Evolutionary conservation across 257 asterid species (phyloP), one percentile per base, ranked within the genome.

Genomic region (Salvia splendens): DNA sequence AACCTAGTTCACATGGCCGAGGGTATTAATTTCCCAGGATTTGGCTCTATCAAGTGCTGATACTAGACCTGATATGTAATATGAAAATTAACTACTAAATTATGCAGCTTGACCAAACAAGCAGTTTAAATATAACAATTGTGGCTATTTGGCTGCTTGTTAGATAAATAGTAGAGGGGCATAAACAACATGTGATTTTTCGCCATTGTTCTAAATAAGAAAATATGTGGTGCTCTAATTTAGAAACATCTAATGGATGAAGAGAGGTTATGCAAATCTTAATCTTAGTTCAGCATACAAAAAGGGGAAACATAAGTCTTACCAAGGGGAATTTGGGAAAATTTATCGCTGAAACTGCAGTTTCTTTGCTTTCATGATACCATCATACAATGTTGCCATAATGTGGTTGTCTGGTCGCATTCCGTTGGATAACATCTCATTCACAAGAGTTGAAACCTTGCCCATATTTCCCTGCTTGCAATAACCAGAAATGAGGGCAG

Each of bases 401-500:
- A 78, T 81, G 51, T 28, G 81, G 30, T 52, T 40, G 76, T 89
- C 89, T 55, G 84, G 79, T 70, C 77, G 67, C 49, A 85, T 72
- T 72, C 94, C 96, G 52, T 79, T 85, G 2, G 72, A 57, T 20
- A 36, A 53, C 97, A 87, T 87, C 65, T 81, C 81, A 72, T 78
- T 35, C 64, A 86, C 56, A 41, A 88, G 88, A 35, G 61, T 74
- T 35, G 4, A 61, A 33, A 92, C 98, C 82, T 56, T 81, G 56
- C 60, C 83, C 61, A 80, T 69, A 63, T 78, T 63, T 50, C 94
- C 92, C 55, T 67, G 80, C 80, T 74, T 86, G 76, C 80, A 81
- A 64, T 82, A 89, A 45, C 96, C 95, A 59, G 86, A 81, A 66
- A 92, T 17, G 53, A 92, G 88, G 70, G 91, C 95, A 10, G 87